phyloP scores from a whole-genome alignment of 2,329 filamentous ascomycete species.

The Chaetomium strumarium region DNA sequence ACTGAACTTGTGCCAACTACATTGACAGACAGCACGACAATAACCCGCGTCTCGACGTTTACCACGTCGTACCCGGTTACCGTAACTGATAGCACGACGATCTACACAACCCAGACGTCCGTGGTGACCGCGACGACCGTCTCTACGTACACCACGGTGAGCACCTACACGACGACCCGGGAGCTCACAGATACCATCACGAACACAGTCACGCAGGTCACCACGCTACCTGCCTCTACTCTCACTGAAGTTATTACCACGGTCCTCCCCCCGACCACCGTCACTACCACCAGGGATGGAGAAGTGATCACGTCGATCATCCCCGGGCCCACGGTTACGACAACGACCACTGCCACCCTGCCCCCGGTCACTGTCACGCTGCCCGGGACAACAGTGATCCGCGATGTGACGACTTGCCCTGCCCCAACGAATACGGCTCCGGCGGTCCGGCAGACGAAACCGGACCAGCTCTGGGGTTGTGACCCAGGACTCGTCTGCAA shows the following conservation, averaged over 20 bases:
- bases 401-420: conserved; percentile 37
- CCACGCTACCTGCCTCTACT: conserved; percentile 15
- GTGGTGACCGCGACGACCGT: conserved; percentile 15
- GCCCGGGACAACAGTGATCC: conserved; percentile 25
- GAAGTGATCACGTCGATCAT: conserved; percentile 20
- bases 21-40: conserved; percentile 10
- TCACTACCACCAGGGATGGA: conserved; percentile 24
- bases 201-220: conserved; percentile 14
- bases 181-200: conserved; percentile 11
- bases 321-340: conserved; percentile 24
- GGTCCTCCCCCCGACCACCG: conserved; percentile 24
- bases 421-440: conserved; percentile 35
- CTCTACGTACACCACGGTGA: conserved; percentile 7
- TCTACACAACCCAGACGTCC: conserved; percentile 23
- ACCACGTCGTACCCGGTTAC: conserved; percentile 20
- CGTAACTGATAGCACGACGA: conserved; percentile 23
- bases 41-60: conserved; percentile 14
- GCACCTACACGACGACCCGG: conserved; percentile 13
- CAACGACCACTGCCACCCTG: conserved; percentile 18
- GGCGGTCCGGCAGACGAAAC: conserved; percentile 10
- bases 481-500: conserved; percentile 47
- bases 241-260: conserved; percentile 20
- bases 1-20: conserved; percentile 19
- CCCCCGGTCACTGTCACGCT: conserved; percentile 24
- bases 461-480: conserved; percentile 45